Percentiles rank a stretch among this genome's conserved stretches.
Conservation (phyloP, 2,329 filamentous ascomycete species). For the Coccinonectria pachysandricola region DNA sequence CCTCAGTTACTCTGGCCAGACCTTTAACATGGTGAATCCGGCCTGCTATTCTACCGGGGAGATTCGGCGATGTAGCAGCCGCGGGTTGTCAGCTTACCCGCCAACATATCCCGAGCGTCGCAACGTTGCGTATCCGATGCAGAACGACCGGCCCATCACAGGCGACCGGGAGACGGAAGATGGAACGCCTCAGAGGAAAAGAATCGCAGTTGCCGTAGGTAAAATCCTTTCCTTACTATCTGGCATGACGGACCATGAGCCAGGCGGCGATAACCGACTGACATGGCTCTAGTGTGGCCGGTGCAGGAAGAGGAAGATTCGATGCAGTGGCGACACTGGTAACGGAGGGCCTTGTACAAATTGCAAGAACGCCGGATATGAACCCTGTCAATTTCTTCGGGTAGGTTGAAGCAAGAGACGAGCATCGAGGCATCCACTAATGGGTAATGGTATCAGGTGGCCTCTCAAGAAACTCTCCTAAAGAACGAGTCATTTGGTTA, state of each 20-base stretch:
- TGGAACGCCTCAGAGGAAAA: constrained; percentile 39
- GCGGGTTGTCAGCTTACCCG: constrained; percentile 9
- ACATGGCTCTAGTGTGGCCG: constrained; percentile 80
- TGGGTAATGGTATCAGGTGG: constrained; percentile 16
- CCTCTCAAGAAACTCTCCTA: constrained; percentile 21
- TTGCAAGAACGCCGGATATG: constrained; percentile 64
- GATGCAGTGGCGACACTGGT: constrained; percentile 77
- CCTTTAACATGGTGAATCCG: constrained; percentile 17
- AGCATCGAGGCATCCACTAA: background rate
- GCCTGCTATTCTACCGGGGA: constrained; percentile 11
- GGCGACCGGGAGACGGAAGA: constrained; percentile 22
- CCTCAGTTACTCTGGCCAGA: too few species aligned
- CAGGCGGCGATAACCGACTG: too few species aligned
- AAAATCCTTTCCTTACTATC: too few species aligned
- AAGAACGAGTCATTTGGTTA: constrained; percentile 20
- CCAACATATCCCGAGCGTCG: constrained; percentile 14
- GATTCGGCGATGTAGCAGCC: constrained; percentile 8
- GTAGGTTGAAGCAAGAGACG: constrained; percentile 35
- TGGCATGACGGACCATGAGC: too few species aligned
- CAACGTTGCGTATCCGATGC: constrained; percentile 7
- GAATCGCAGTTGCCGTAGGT: constrained; percentile 50
- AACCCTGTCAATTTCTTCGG: constrained; percentile 69
- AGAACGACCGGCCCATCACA: constrained; percentile 12
- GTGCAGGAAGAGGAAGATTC: constrained; percentile 89
- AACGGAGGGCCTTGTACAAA: constrained; percentile 71